Base-by-base conservation (phyloP, 768 basidiomycete genomes). In the Mycena kentingensis region DNA sequence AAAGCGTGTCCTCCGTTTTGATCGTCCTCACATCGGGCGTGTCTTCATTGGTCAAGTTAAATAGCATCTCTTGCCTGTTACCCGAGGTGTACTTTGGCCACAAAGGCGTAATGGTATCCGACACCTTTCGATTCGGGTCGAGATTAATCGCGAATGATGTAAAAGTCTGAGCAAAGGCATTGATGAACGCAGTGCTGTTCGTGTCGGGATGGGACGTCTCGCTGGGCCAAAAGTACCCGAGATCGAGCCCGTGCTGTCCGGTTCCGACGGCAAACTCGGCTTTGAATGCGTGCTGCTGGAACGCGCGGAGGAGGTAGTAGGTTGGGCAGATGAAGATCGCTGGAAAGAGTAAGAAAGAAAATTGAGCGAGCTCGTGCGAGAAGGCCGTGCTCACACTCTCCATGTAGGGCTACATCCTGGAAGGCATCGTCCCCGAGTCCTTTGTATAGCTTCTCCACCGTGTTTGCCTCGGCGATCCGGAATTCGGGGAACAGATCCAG, bases 321-420 rank as follows among this genome's bases (percentile, higher is more conserved):
- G 68, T 62, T 2, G 70, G 70, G 42, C 71, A 72, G 22, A 67
- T 56, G 44, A 73, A 61, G n/a, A 67, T 68, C 3, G 69, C 72
- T 72, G 51, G 13, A 28, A 19, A 4, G 2, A 16, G 36, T 15
- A 41, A 13, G 18, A 52, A 27, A 35, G n/a, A 16, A 27, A 2
- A 26, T 24, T 42, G 35, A 5, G 18, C 8, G 13, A 29, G 13
- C 5, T 6, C 10, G 18, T 15, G 16, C 16, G 31, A 16, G 18
- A 12, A 22, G 1, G 16, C 12, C 8, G 3, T 13, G 54, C 60
- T 26, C 34, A 65, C 66, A 63, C 54, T 67, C 66, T 5, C 66
- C 65, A 51, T 51, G 46, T 12, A 63, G 31, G 5, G 50, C 49
- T 24, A 48, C 47, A 25, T 41, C 49, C 32, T 63, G 61, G 46